Evolutionary conservation across 179 eudicot species (phyloP), one percentile per base, ranked within the genome.

Genomic region (Drosera spatulata): DNA sequence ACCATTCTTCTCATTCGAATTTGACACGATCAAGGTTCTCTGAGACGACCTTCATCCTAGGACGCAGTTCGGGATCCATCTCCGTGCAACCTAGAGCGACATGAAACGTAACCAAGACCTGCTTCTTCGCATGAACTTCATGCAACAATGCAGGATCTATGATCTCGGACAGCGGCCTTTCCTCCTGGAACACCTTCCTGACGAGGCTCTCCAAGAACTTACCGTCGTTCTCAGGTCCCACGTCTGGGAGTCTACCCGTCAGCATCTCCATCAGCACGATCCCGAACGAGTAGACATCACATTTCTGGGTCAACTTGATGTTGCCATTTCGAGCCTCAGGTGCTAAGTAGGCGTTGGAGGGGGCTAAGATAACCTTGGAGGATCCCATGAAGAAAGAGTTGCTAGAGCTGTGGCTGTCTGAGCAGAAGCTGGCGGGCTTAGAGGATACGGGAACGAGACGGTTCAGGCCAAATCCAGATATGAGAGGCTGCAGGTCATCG

Each of bases 271-370:
- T 62, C 3, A 90, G 80, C 56, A 90, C 81, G 9, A 90, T 69
- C 12, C 97, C 97, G 7, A 84, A 90, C 1, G 97, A 81, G 71
- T 87, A 90, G 13, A 90, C 86, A 49, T 90, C 95, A 9, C 86
- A 81, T 63, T 82, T 90, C 57, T 85, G 95, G 4, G 78, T 85
- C 50, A 75, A 58, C 69, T 71, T 81, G 59, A 22, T 22, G 33
- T 53, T 65, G 37, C 75, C 75, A 11, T 71, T 41, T 54, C 75
- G 85, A 41, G 75, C 81, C 62, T 84, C 91, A 0, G 97, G 97
- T 38, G 97, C 91, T 40, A 75, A 43, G 66, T 80, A 84, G 48
- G 74, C 58, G 2, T 50, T 65, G 6, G 74, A 71, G 53, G 87
- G 58, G 2, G 87, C 65, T 51, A 63, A 54, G 41, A 72, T 39